Evolutionary conservation across 768 basidiomycete species (phyloP), one percentile per base, ranked within the genome.

Genomic region (Coprinellus aureogranulatus): DNA sequence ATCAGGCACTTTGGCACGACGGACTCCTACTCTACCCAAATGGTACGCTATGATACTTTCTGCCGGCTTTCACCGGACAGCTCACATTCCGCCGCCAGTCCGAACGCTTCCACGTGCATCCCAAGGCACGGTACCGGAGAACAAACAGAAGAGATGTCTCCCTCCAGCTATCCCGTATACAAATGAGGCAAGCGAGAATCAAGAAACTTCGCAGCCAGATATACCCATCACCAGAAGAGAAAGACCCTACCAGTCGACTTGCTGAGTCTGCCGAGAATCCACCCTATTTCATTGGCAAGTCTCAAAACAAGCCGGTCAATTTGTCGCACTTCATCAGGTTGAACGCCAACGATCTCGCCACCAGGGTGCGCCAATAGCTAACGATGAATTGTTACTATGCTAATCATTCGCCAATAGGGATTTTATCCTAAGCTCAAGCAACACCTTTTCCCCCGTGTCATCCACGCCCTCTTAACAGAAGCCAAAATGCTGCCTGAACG

Each of bases 1-100:
- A 56, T 56, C 39, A 2, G 45, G 31, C 20, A 2, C 20, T 56
- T 49, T 49, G 55, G 55, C 8, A 48, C 45, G 6, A 56, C 55
- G 12, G 31, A 56, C 46, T 56, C 55, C 6, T 41, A 6, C 46
- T 59, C 45, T 68, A 68, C 63, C 61, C 22, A 44, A 64, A 75
- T 28, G 78, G 62, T 79, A 55, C 22, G 68, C 61, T 14, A n/a
- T n/a, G n/a, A n/a, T 3, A 3, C 25, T 23, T 34, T 11, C 20
- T 11, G 2, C 16, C 30, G 22, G 23, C 9, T 6, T n/a, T n/a
- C n/a, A n/a, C n/a, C n/a, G n/a, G n/a, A n/a, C n/a, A n/a, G n/a
- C n/a, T n/a, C n/a, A n/a, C n/a, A n/a, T n/a, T n/a, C n/a, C n/a
- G n/a, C n/a, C n/a, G n/a, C n/a, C n/a, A 48, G 46, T 28, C 46